Base-by-base conservation (phyloP, 345 rosid genomes). In the Ceriops decandra region DNA sequence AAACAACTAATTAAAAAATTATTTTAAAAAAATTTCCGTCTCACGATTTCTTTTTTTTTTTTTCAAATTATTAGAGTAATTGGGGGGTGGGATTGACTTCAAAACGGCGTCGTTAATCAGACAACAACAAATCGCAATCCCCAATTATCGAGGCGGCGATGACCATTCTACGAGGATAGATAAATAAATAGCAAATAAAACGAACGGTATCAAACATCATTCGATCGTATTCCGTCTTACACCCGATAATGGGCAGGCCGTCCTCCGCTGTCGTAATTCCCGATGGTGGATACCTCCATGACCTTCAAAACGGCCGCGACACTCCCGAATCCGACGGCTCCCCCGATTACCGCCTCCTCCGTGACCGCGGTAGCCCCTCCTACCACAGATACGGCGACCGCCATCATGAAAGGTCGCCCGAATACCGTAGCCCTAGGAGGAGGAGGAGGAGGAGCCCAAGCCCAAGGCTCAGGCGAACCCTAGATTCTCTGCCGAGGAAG, bases 311-410 rank as follows among this genome's bases (percentile, higher is more conserved):
- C 67, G 66, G 70, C 65, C 82, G 80, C 35, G 17, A 72, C 47
- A 47, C 75, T 0, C 67, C 84, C 1, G 83, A 77, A 17, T 69
- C 79, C 5, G 84, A 79, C 42, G 54, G 65, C 42, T 70, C 79
- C 36, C 51, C 60, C 15, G 73, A 60, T 52, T 69, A 77, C 22
- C 68, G 24, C 38, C 67, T 38, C 52, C 70, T 21, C 32, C 33
- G 59, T 5, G 63, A 35, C 17, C 80, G 72, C 26, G 51, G 77
- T 9, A 69, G 77, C 52, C 74, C 81, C 59, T 73, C 77, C 2
- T 73, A 77, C 68, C 71, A 68, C 24, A 68, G 68, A 22, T 77
- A 77, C 62, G 81, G 73, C 35, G 81, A 77, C 5, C 77, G 58
- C 26, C 54, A 31, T 28, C 73, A 63, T 19, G 77, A 57, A 10